These are phyloP conservation scores for Chaetomium cochliodes DNA, from an alignment of 495 filamentous ascomycete species.

Conservation along the genomic window DNA sequence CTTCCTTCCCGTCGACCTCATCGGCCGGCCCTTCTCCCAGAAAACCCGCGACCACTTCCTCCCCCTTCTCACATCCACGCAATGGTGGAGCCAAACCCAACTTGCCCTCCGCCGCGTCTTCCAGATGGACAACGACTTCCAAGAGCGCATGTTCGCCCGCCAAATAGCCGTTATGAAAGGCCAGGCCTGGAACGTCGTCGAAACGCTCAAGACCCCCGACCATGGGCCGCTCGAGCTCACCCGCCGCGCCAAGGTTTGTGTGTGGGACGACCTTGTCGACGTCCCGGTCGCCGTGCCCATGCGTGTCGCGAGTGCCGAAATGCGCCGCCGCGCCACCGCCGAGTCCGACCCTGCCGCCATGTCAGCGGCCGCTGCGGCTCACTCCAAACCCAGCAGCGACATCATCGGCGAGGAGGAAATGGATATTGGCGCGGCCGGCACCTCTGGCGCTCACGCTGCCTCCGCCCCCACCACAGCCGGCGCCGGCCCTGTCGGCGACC, in stretches of 20 bases:
- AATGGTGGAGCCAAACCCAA: slow-evolving; percentile 97
- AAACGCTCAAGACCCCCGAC: slow-evolving; percentile 87
- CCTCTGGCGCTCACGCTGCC: slow-evolving; percentile 43
- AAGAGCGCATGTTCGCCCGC: slow-evolving; percentile 94
- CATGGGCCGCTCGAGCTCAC: slow-evolving; percentile 94
- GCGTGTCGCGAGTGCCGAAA: slow-evolving; percentile 74
- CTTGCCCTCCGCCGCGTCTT: slow-evolving; percentile 79
- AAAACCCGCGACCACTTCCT: slow-evolving; percentile 92
- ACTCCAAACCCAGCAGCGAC: slow-evolving; percentile 12
- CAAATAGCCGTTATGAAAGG: slow-evolving; percentile 99
- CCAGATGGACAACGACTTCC: slow-evolving; percentile 88
- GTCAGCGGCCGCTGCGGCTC: slow-evolving; percentile 45
- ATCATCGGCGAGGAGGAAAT: slow-evolving; percentile 35
- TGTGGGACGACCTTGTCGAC: slow-evolving; percentile 98
- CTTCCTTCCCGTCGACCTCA: slow-evolving; percentile 93
- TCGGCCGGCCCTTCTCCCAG: slow-evolving; percentile 92
- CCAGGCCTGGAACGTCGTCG: slow-evolving; percentile 98
- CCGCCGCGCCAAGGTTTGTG: slow-evolving; percentile 82
- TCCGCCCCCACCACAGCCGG: slow-evolving; percentile 42
- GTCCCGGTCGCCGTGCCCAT: slow-evolving; percentile 91
- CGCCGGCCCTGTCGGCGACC: slow-evolving; percentile 50
- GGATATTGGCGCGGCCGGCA: slow-evolving; percentile 26
- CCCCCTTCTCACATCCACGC: slow-evolving; percentile 84
- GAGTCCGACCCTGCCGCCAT: slow-evolving; percentile 38
- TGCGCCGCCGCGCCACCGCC: slow-evolving; percentile 55